phyloP scores from a whole-genome alignment of 371 early-diverging fungal species.

The Mortierella sp. region DNA sequence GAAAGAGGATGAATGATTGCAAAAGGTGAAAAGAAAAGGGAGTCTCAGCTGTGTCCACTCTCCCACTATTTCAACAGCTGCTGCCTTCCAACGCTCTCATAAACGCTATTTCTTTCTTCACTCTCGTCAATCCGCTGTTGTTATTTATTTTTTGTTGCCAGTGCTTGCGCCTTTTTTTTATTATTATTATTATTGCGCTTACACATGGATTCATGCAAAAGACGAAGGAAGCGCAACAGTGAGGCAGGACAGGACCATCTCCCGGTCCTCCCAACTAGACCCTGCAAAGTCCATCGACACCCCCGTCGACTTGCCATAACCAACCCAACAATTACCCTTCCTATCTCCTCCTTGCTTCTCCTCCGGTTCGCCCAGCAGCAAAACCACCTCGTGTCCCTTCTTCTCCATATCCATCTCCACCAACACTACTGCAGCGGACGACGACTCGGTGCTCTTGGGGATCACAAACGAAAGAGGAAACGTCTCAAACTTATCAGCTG shows the following conservation, averaged over 20 bases:
- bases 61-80: background rate
- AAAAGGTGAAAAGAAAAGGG: background rate
- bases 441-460: background rate
- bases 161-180: too few relatives aligned
- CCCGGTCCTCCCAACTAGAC: constrained; percentile 31
- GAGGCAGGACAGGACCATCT: constrained; percentile 20
- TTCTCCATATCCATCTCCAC: constrained; percentile 29
- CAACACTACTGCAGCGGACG: background rate
- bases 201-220: background rate
- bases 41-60: background rate
- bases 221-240: constrained; percentile 12
- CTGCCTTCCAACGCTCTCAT: too few relatives aligned
- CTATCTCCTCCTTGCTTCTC: constrained; percentile 45
- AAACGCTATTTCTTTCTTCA: too few relatives aligned
- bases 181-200: constrained; percentile 1
- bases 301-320: constrained; percentile 28
- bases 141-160: background rate
- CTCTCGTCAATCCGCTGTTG: background rate
- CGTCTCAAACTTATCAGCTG: constrained; percentile 41
- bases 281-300: constrained; percentile 31
- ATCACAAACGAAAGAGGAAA: constrained; percentile 32
- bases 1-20: background rate
- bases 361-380: constrained; percentile 45
- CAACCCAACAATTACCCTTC: constrained; percentile 49
- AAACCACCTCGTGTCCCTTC: constrained; percentile 33